Base-by-base conservation (phyloP, 164 flowering plant species). In the Stephania japonica region DNA sequence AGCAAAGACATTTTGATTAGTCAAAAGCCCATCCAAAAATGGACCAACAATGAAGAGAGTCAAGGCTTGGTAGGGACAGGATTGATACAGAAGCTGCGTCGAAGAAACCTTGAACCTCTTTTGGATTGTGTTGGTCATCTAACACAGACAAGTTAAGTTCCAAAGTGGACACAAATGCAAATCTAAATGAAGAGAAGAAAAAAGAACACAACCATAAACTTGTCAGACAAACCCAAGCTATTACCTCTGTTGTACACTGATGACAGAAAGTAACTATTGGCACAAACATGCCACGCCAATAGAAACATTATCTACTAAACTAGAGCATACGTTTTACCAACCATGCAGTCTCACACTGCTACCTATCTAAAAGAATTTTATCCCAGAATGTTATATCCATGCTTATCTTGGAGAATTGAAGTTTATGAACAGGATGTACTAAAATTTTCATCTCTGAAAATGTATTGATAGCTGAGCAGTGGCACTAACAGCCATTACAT, bases 61-160 rank as follows among this genome's bases (percentile, higher is more conserved):
- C 65, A 84, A 73, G 53, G 99, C 92, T 77, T 95, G 98, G 79
- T 88, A 95, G 53, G 94, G 97, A 76, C 90, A 88, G 72, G 99
- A 91, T 73, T 95, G 99, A 78, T 95, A 95, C 63, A 95, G 81
- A 42, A 95, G 96, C 72, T 95, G 99, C 41, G 99, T 95, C 42
- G 99, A 95, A 65, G 99, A 95, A 63, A 92, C 90, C 79, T 90
- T 94, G 78, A 85, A 90, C 83, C 88, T 91, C 87, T 94, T 94
- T 79, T 95, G 99, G 81, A 95, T 95, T 62, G 94, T 88, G 73
- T 95, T 95, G 26, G 99, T 95, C 97, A 95, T 90, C 99, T 95
- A 85, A 69, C 14, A 69, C 70, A 5, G 77, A 42, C 56, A 69
- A 67, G 76, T 90, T 84, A 88, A 91, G 94, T 72, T 38, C 72